Percentiles rank a stretch among this genome's conserved stretches.
phyloP scores from a whole-genome alignment of 2,329 filamentous ascomycete genomes.

The Intubia oerlemansii region DNA sequence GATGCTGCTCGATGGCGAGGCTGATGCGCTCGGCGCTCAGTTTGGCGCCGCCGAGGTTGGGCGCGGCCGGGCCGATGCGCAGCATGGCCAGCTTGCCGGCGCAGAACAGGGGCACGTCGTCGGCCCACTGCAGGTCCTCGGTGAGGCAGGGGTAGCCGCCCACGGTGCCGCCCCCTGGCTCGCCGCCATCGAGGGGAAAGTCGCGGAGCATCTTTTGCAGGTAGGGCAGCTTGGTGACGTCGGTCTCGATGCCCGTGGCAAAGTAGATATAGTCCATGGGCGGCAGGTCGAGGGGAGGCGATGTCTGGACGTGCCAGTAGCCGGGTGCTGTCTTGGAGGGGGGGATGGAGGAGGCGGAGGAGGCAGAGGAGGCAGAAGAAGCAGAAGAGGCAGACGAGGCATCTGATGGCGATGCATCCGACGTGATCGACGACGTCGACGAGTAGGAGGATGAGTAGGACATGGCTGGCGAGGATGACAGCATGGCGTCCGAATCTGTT shows the following conservation, averaged over 20 bases:
- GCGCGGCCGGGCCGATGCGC: conserved; percentile 6
- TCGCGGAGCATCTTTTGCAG: conserved; percentile 34
- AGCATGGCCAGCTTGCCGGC: conserved; percentile 7
- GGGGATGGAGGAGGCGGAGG: too few relatives aligned
- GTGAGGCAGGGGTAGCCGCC: conserved; percentile 53
- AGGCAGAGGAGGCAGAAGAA: too few relatives aligned
- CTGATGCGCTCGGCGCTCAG: conserved; percentile 7
- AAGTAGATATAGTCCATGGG: conserved; percentile 50
- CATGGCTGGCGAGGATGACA: too few relatives aligned
- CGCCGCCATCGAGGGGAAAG: conserved; percentile 40
- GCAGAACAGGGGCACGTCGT: conserved; percentile 35
- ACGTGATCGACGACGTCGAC: too few relatives aligned
- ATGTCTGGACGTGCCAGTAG: conserved; percentile 24
- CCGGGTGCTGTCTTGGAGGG: too few relatives aligned
- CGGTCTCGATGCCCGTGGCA: conserved; percentile 48
- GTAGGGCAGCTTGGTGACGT: conserved; percentile 38
- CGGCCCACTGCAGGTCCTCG: conserved; percentile 55
- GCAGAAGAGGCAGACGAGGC: too few relatives aligned
- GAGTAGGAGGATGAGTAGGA: too few relatives aligned
- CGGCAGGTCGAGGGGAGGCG: conserved; percentile 32
- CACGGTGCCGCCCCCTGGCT: too few relatives aligned
- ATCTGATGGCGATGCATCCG: too few relatives aligned
- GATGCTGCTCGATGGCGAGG: conserved; percentile 4
- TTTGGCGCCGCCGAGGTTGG: conserved; percentile 8
- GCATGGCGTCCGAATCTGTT: too few relatives aligned